Evolutionary conservation across 441 rosid genomes (phyloP).

Genomic region (Bocquillonia castaneifolia): DNA sequence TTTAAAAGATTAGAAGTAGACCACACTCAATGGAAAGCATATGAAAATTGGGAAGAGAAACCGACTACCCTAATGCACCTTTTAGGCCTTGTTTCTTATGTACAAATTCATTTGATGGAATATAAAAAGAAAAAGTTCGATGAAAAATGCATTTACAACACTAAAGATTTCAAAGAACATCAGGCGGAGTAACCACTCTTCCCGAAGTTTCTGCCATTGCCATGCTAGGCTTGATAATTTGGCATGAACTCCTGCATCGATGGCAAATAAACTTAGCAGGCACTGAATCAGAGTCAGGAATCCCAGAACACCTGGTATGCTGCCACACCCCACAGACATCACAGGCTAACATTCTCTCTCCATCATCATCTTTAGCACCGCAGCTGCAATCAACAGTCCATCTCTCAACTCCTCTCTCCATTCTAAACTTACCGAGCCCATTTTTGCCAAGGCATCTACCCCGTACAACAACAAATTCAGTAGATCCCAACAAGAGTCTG

Average conservation of each 20-base stretch:
- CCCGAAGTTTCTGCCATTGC: slow-evolving; percentile 7
- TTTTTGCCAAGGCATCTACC: slow-evolving; percentile 48
- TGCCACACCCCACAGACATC: slow-evolving; percentile 69
- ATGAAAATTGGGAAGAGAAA: slow-evolving; percentile 5
- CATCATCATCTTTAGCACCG: slow-evolving; percentile 68
- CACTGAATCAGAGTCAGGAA: slow-evolving; percentile 43
- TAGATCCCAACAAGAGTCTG: slow-evolving; percentile 36
- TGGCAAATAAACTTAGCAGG: slow-evolving; percentile 54
- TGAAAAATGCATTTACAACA: slow-evolving; percentile 18
- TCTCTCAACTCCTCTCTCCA: slow-evolving; percentile 66
- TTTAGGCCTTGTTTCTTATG: slow-evolving; percentile 1
- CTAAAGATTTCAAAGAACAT: slow-evolving; percentile 12
- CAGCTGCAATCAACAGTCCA: slow-evolving; percentile 69
- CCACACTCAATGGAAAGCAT: too few relatives aligned
- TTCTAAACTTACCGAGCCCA: slow-evolving; percentile 36
- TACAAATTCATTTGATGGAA: slow-evolving; percentile 7
- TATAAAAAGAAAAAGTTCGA: background rate
- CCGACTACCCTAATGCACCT: slow-evolving; percentile 12
- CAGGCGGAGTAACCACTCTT: slow-evolving; percentile 16
- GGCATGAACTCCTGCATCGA: slow-evolving; percentile 32
- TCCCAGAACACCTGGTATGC: slow-evolving; percentile 65
- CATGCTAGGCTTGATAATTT: background rate
- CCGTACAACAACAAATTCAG: slow-evolving; percentile 31
- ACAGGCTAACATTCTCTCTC: slow-evolving; percentile 71
- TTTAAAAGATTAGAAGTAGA: too few relatives aligned